Conservation (phyloP, 148 eudicot genomes). For the Diospyros kaki region DNA sequence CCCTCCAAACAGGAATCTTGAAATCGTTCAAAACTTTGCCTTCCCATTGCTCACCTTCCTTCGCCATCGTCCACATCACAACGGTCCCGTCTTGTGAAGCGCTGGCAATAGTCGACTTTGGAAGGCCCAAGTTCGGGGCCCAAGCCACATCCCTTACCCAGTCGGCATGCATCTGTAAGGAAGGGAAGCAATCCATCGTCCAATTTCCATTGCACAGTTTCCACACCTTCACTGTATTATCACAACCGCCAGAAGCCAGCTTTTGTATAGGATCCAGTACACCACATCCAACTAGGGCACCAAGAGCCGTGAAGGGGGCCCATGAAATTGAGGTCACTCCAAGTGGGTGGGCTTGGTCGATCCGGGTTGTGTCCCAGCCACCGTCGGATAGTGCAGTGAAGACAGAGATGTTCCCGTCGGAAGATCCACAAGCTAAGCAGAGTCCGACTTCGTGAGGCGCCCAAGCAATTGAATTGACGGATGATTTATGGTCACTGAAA, state of each 20-base stretch:
- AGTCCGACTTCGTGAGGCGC: constrained; percentile 91
- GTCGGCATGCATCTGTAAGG: constrained; percentile 77
- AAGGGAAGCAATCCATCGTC: constrained; percentile 94
- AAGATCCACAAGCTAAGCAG: constrained; percentile 87
- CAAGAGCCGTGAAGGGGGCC: constrained; percentile 87
- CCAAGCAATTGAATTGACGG: constrained; percentile 88
- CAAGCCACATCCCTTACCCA: constrained; percentile 96
- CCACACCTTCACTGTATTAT: constrained; percentile 85
- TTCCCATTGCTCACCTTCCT: constrained; percentile 91
- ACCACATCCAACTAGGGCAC: constrained; percentile 71
- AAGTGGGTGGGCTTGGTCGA: constrained; percentile 92
- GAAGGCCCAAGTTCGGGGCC: constrained; percentile 95
- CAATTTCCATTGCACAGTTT: constrained; percentile 66
- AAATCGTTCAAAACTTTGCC: constrained; percentile 84
- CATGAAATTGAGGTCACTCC: constrained; percentile 92
- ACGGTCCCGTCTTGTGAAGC: constrained; percentile 93
- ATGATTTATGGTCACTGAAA: constrained; percentile 78
- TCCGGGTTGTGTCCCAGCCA: constrained; percentile 76
- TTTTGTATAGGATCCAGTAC: constrained; percentile 64
- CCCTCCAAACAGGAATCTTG: constrained; percentile 87
- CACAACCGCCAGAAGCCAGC: constrained; percentile 90
- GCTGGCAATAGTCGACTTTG: constrained; percentile 87
- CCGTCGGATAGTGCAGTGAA: constrained; percentile 70
- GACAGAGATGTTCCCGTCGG: constrained; percentile 82
- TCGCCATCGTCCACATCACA: constrained; percentile 79